Evolutionary conservation across 2,329 filamentous ascomycete species (phyloP).

Genomic region (Colletotrichum sidae): DNA sequence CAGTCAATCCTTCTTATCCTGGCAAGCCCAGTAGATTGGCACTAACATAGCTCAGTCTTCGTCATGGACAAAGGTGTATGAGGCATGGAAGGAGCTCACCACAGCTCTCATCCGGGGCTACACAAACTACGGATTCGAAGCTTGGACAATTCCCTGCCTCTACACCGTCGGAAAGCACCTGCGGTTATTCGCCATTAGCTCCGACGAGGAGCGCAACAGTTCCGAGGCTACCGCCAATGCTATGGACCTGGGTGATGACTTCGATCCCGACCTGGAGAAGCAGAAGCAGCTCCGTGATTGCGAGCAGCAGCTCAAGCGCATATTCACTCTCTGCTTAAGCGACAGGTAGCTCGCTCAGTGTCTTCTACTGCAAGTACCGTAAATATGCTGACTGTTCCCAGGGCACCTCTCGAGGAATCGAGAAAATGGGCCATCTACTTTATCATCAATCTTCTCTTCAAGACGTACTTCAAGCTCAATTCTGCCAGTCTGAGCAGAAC

Average conservation of each 20-base stretch:
- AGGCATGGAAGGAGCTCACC: conserved; percentile 87
- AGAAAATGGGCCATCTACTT: conserved; percentile 99
- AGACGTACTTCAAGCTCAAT: conserved; percentile 97
- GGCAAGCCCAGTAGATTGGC: neutral
- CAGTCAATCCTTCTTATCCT: neutral
- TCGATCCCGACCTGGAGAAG: conserved; percentile 80
- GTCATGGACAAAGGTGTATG: conserved; percentile 88
- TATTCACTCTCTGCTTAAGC: conserved; percentile 90
- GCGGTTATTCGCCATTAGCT: conserved; percentile 88
- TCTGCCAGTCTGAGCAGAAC: conserved; percentile 91
- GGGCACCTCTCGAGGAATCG: conserved; percentile 85
- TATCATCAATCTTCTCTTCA: conserved; percentile 94
- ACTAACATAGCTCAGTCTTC: conserved; percentile 44
- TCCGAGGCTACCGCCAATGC: conserved; percentile 50
- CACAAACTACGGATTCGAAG: conserved; percentile 78
- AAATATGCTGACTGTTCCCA: conserved; percentile 50
- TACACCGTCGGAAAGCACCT: conserved; percentile 90
- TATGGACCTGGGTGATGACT: conserved; percentile 75
- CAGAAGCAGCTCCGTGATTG: conserved; percentile 91
- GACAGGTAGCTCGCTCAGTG: conserved; percentile 73
- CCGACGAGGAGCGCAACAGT: conserved; percentile 75
- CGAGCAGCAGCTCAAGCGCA: conserved; percentile 88
- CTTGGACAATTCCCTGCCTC: conserved; percentile 93
- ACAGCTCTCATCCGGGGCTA: conserved; percentile 85
- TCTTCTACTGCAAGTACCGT: neutral